A percentile compares a stretch with the other conserved stretches of the same genome.
Evolutionary conservation across 305 asterid species (phyloP).

Genomic region (Striga hermonthica): DNA sequence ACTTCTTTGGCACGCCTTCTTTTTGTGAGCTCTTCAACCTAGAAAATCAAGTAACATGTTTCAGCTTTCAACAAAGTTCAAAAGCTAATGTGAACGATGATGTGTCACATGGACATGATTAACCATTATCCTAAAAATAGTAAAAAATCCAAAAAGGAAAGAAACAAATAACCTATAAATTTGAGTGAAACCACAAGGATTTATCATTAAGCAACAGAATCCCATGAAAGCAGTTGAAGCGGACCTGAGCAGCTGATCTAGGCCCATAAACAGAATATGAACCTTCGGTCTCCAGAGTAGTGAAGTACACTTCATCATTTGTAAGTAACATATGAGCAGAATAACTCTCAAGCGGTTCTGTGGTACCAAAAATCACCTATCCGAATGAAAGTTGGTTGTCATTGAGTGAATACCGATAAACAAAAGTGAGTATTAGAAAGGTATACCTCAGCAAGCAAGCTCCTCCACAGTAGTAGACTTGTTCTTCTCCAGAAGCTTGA

Average conservation of each 20-base stretch:
- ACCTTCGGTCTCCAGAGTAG: constrained; percentile 62
- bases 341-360: constrained; percentile 89
- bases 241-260: constrained; percentile 73
- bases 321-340: constrained; percentile 82
- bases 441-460: constrained; percentile 89
- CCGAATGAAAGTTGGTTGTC: constrained; percentile 41
- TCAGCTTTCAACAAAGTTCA: constrained; percentile 23
- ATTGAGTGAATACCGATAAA: constrained; percentile 38
- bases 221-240: neutral
- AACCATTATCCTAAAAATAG: constrained; percentile 24
- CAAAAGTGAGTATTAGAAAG: constrained; percentile 27
- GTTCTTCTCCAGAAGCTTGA: constrained; percentile 83
- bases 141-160: neutral
- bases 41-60: constrained; percentile 24
- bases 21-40: constrained; percentile 81
- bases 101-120: constrained; percentile 4
- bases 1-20: constrained; percentile 69
- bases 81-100: constrained; percentile 20
- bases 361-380: constrained; percentile 96
- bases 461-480: constrained; percentile 66
- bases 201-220: constrained; percentile 10
- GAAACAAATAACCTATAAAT: constrained; percentile 9
- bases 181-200: constrained; percentile 11
- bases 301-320: constrained; percentile 70
- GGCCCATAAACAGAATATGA: constrained; percentile 75